These are phyloP conservation scores for Fusarium aywerte DNA, from an alignment of 2,329 filamentous ascomycete species.

Conservation along the genomic window DNA sequence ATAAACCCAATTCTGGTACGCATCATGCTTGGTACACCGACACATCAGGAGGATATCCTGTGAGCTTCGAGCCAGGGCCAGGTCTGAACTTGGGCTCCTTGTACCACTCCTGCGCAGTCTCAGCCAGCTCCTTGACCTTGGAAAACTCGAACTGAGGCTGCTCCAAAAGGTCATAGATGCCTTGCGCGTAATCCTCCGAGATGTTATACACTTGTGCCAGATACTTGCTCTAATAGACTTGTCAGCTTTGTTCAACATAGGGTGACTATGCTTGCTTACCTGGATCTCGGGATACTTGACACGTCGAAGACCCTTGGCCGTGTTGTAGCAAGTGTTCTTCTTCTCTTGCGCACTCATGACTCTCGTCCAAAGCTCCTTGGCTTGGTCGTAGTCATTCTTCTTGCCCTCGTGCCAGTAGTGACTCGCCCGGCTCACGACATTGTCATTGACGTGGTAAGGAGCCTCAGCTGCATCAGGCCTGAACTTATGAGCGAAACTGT, in stretches of 20 bases:
- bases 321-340: constrained; percentile 15
- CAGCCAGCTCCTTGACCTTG: constrained; percentile 1
- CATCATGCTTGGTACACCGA: neutral
- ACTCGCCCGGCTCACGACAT: neutral
- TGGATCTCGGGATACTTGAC: constrained; percentile 5
- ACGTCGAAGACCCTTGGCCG: neutral
- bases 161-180: neutral
- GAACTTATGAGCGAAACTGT: constrained; percentile 15
- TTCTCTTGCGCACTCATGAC: constrained; percentile 6
- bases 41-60: neutral
- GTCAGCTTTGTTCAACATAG: neutral
- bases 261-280: rapidly evolving
- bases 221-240: neutral
- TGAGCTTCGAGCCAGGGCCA: neutral
- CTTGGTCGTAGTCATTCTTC: constrained; percentile 6
- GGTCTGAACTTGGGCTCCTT: constrained; percentile 13
- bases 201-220: constrained; percentile 3
- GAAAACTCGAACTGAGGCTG: neutral
- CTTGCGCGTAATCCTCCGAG: constrained; percentile 3
- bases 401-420: constrained; percentile 10
- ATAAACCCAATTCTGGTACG: rapidly evolving
- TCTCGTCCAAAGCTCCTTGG: constrained; percentile 4
- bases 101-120: constrained; percentile 10
- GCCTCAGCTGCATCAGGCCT: constrained; percentile 1
- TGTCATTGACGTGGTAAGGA: constrained; percentile 7